Conservation (phyloP, 2,329 filamentous ascomycete genomes). For the Claviceps quebecensis region DNA sequence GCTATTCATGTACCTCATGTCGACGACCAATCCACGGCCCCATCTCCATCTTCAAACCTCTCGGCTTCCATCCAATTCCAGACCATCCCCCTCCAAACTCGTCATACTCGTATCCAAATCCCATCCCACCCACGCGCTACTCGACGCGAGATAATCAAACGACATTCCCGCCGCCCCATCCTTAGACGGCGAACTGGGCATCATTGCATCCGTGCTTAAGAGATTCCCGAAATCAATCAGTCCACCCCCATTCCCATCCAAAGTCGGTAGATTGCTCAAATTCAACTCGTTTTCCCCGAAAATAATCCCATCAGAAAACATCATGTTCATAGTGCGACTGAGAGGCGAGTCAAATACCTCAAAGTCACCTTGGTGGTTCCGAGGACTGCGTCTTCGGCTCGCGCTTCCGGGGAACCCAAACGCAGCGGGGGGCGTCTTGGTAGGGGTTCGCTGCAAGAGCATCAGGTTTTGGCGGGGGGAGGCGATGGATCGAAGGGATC, state of each 20-base stretch:
- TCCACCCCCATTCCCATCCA: slow-evolving; percentile 21
- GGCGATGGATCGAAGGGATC: slow-evolving; percentile 27
- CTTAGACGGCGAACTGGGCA: slow-evolving; percentile 35
- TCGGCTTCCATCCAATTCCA: neutral
- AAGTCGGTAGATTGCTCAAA: slow-evolving; percentile 23
- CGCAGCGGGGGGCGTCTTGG: slow-evolving; percentile 24
- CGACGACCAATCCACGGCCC: too few species aligned
- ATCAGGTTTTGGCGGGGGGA: slow-evolving; percentile 30
- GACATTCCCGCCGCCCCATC: slow-evolving; percentile 9
- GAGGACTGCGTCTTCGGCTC: slow-evolving; percentile 29
- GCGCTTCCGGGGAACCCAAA: slow-evolving; percentile 16
- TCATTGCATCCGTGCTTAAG: slow-evolving; percentile 30
- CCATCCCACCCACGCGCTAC: slow-evolving; percentile 19
- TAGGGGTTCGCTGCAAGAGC: slow-evolving; percentile 34
- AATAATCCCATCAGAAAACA: slow-evolving; percentile 43
- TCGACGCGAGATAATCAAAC: slow-evolving; percentile 19
- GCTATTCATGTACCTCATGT: too few species aligned
- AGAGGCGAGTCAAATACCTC: slow-evolving; percentile 40
- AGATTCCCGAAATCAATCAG: slow-evolving; percentile 34
- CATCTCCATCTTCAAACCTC: too few species aligned
- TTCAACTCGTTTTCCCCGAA: slow-evolving; percentile 32
- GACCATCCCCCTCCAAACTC: neutral
- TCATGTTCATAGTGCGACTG: slow-evolving; percentile 47
- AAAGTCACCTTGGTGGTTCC: slow-evolving; percentile 23
- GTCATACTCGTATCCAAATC: slow-evolving; percentile 8